These are phyloP conservation scores for Coelastrella sp. DNA, from an alignment of 139 green algal species.

Conservation along the genomic window DNA sequence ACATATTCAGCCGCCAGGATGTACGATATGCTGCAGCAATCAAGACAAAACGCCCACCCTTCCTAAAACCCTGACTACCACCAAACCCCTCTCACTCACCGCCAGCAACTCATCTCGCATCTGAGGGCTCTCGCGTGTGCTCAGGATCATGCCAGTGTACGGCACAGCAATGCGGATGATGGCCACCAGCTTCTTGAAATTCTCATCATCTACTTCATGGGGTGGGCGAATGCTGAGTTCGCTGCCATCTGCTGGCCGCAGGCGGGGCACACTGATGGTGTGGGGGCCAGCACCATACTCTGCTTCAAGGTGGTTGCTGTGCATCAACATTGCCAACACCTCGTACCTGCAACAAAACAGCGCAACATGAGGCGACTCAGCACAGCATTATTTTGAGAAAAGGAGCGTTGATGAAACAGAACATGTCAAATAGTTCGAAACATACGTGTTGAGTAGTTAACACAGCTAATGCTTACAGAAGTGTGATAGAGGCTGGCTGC, in stretches of 20 bases:
- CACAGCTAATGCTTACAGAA: not conserved
- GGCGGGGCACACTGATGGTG: constrained; percentile 77
- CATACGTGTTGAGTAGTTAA: not conserved
- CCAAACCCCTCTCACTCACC: constrained; percentile 9
- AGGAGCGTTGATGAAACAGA: no score
- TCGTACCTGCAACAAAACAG: constrained; percentile 49
- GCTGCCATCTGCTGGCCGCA: constrained; percentile 75
- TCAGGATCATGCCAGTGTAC: constrained; percentile 84
- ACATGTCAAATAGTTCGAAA: no score
- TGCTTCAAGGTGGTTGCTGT: constrained; percentile 76
- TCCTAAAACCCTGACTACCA: not conserved
- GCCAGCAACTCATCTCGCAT: constrained; percentile 72
- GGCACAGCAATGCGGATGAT: constrained; percentile 78
- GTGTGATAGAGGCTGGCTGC: not conserved
- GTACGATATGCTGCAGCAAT: no score
- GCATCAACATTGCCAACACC: constrained; percentile 72
- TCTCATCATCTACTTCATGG: constrained; percentile 68
- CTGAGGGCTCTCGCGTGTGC: constrained; percentile 68
- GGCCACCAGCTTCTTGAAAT: constrained; percentile 82
- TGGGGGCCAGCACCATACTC: constrained; percentile 76
- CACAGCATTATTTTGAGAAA: no score
- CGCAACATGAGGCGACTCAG: not conserved
- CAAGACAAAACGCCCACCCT: no score
- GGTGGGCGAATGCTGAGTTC: constrained; percentile 63
- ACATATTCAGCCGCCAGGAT: no score